Base-by-base conservation (phyloP, 176 grass and related monocot species). In the Carex parvula region DNA sequence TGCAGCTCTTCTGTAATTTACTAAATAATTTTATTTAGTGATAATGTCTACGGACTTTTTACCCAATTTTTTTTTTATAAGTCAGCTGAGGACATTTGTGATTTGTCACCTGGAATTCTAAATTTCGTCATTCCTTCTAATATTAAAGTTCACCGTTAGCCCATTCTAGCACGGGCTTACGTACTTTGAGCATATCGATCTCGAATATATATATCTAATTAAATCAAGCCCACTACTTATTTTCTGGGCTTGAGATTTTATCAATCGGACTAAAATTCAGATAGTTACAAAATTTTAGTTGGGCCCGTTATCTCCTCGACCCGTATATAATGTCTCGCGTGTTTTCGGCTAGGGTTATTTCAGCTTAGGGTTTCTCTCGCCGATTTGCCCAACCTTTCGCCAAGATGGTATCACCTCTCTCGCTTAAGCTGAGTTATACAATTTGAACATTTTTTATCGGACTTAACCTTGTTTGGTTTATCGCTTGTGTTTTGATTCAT, bases 291-390 rank as follows among this genome's bases (percentile, higher is more conserved):
- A 46, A 67, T 21, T 53, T 26, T 2, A 8, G 6, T 14, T 18
- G 33, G 21, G 62, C 79, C 80, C 80, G 46, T 83, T 65, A 54
- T 46, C 71, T 18, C 15, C 5, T 39, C 12, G 0, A 11, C n/a
- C 52, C 56, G 64, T 88, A 91, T 91, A 94, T 91, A 88, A 44
- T 6, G 12, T 66, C 74, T 81, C 66, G 61, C 18, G 17, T 0
- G 18, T 67, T 21, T 16, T 13, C 14, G 39, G 26, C 0, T 24
- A 8, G 80, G 79, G 2, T 70, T 90, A 82, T 81, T 90, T 87
- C 80, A 60, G 15, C 78, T 78, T 92, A 90, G 93, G 90, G 90
- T 94, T 94, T 89, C 30, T 81, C 54, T 50, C 35, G 68, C 89
- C 56, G 73, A 88, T 18, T 42, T 74, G 50, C 86, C 81, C 13